Base-by-base conservation (phyloP, 805 yeast species). In the Saccharomycopsis selenospora region DNA sequence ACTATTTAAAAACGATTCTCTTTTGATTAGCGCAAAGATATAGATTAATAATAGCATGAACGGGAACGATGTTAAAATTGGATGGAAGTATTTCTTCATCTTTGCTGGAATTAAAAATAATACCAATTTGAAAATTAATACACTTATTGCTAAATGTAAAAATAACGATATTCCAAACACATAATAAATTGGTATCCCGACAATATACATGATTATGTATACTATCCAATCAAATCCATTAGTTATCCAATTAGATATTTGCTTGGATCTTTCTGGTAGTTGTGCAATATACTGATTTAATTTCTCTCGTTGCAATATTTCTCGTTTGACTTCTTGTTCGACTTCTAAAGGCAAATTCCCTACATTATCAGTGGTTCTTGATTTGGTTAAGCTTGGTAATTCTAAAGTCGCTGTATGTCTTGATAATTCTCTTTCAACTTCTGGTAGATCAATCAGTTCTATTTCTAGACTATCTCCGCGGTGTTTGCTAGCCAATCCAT, bases 11-110 rank as follows among this genome's bases (percentile, higher is more conserved):
- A 82, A 83, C 5, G 53, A 46, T 11, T 61, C 62, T 24, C 63
- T 59, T 36, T 72, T 70, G 46, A 83, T 81, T 50, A 77, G 56
- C 3, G 80, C 73, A 13, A 82, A 74, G 7, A 85, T 71, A 59
- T 75, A 82, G 56, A 79, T 80, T 10, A 79, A 69, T 24, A 85
- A 67, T 57, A 83, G 69, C n/a, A 82, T 75, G n/a, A 74, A 56
- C 1, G 76, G 79, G 4, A 87, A 82, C 53, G 81, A 76, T 26
- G 82, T 68, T 44, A 85, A 65, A 28, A 85, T 83, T 0, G 95
- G 95, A 59, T 85, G 93, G 13, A 84, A 69, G 44, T 68, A 73
- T 59, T 65, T 72, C 59, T 70, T 73, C 65, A 57, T 74, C 50
- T 57, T 68, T 22, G 66, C 76, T 57, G 79, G 81, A 33, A 70